phyloP scores from a whole-genome alignment of 352 stramenopile species.

The Globisporangium iwayamae region DNA sequence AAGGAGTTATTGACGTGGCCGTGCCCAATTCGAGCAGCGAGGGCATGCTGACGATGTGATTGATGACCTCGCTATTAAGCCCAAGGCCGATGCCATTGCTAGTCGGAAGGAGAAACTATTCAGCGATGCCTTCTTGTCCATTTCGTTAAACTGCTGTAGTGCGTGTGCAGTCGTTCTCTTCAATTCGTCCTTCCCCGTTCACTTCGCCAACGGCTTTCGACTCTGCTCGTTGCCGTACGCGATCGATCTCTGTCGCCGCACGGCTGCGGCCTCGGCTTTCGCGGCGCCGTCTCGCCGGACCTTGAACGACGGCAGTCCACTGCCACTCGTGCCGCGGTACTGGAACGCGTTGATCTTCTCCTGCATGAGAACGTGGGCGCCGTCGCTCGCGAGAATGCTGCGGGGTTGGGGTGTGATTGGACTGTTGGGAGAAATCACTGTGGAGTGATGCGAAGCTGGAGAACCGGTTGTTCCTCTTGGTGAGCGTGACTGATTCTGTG shows the following conservation, averaged over 20 bases:
- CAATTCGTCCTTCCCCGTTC: background rate
- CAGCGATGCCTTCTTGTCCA: background rate
- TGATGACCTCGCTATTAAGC: too few relatives aligned
- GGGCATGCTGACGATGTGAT: too few relatives aligned
- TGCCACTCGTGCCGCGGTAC: constrained; percentile 9
- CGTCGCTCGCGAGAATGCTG: constrained; percentile 18
- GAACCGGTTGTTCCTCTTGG: background rate
- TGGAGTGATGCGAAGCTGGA: background rate
- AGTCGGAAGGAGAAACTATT: too few relatives aligned
- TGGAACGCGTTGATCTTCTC: constrained; percentile 21
- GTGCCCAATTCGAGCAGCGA: too few relatives aligned
- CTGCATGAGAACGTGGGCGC: constrained; percentile 16
- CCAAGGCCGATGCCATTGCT: too few relatives aligned
- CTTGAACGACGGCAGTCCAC: constrained; percentile 14
- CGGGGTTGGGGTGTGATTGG: constrained; percentile 1
- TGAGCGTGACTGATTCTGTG: background rate
- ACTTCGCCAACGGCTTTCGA: constrained; percentile 1
- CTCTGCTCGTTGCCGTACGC: constrained; percentile 14
- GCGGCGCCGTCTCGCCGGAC: constrained; percentile 9
- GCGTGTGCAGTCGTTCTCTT: background rate
- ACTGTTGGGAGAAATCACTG: background rate
- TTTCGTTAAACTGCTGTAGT: background rate
- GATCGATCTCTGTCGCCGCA: constrained; percentile 7
- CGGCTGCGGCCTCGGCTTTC: background rate
- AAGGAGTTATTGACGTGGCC: background rate